Evolutionary conservation across 106 monocot genomes (phyloP), one percentile per base, ranked within the genome.

Genomic region (Allium cepa): DNA sequence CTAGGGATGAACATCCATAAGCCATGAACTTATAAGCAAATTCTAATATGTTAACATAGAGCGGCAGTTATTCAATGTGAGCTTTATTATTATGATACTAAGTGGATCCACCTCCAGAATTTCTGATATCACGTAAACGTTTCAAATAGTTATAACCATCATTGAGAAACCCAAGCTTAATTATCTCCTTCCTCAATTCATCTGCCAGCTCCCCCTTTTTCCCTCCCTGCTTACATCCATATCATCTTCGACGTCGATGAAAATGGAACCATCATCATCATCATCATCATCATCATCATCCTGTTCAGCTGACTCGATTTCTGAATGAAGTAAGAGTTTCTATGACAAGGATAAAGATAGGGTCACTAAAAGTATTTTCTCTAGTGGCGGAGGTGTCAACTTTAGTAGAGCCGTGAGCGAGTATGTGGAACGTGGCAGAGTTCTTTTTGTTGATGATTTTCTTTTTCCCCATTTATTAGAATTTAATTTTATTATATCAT

Each of bases 101-200:
- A 14, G 79, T 52, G 17, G 89, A 79, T 11, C 88, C 85, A 8
- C 77, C 89, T 5, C 89, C 92, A 11, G 84, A 53, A 46, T 75
- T 72, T 57, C 61, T 79, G 62, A 99, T 92, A 79, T 92, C 87
- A 13, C 97, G 82, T n/a, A 99, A 79, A 68, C 92, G 97, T 57
- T 56, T 2, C 47, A 99, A 79, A 63, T 99, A 99, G 73, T 99
- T 92, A 63, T 99, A 99, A 0, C 89, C 97, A 47, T 99, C 97
- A 65, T 99, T 92, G 1, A 87, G 97, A 26, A 99, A 71, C 53
- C 97, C 97, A 4, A 99, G 73, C 71, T 87, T 92, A 47, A 99
- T 68, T 11, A 99, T 92, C 77, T 90, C 89, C 72, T 53, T 72
- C 69, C 88, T 83, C 68, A 87, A 78, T 9, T 84, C 66, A n/a